Evolutionary conservation across 78 protist species (phyloP).

Genomic region (Dictyostelium intermedium): DNA sequence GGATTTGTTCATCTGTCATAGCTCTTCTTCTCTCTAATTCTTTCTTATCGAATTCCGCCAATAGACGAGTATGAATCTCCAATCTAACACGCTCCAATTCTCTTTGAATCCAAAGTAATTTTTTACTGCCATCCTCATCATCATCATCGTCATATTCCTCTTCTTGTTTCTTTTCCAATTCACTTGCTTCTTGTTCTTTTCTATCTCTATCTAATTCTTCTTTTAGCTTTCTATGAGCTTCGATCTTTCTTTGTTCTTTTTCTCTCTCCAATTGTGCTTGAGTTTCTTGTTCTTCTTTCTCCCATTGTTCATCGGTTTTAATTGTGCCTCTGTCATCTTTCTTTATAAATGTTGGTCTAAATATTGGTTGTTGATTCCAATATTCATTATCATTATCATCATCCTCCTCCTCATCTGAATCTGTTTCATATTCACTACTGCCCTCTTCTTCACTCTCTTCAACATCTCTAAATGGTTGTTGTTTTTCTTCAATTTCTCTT

Average conservation of each 20-base stretch:
- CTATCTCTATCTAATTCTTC: constrained; percentile 54
- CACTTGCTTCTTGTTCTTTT: constrained; percentile 1
- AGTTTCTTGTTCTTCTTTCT: constrained; percentile 32
- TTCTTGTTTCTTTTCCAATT: neutral
- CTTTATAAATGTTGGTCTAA: constrained; percentile 48
- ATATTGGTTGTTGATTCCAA: constrained; percentile 26
- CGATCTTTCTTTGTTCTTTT: constrained; percentile 49
- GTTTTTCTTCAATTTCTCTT: neutral
- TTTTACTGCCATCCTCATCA: constrained; percentile 17
- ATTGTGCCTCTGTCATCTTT: constrained; percentile 61
- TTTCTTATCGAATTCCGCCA: neutral
- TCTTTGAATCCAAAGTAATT: constrained; percentile 45
- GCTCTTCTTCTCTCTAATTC: constrained; percentile 52
- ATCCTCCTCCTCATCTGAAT: constrained; percentile 16
- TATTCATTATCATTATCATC: constrained; percentile 34
- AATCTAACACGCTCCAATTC: constrained; percentile 40
- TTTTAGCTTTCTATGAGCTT: constrained; percentile 59
- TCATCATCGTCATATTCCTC: constrained; percentile 29
- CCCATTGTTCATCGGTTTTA: constrained; percentile 28
- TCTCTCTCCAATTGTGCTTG: neutral
- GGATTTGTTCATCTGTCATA: constrained; percentile 59
- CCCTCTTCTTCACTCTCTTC: constrained; percentile 7
- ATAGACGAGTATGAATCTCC: neutral
- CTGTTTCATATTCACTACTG: constrained; percentile 7
- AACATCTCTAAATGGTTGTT: constrained; percentile 1